Evolutionary conservation across 108 stramenopile genomes (phyloP), one percentile per base, ranked within the genome.

Genomic region (Cylindrotheca closterium): DNA sequence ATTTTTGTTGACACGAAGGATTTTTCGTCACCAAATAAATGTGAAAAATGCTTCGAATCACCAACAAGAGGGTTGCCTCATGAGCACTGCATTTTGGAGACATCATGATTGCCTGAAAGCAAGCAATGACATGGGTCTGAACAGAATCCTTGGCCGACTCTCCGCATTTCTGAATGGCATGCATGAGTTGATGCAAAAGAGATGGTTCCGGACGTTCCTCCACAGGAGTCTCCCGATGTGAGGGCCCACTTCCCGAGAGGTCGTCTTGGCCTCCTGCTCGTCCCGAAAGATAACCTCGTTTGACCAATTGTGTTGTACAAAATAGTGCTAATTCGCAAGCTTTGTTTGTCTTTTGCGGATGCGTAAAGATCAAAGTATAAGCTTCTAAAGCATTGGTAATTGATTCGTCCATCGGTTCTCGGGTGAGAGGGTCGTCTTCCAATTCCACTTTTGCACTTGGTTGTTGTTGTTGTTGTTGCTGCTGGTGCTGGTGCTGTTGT

Each of bases 41-140:
- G 73, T 98, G 97, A 70, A 97, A 98, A 51, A 90, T 88, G 19
- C 92, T 71, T 48, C 96, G 70, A 32, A 99, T 87, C 10, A 93
- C 89, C 26, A 85, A 68, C 30, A 99, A 78, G 81, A 99, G 91
- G 52, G 81, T 70, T n/a, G 91, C 90, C 62, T 96, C 95, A 58
- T 97, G 99, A 7, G 96, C 85, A 3, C 85, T 81, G 51, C 90
- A 92, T 53, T 85, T 81, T 24, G 83, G 73, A 22, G 83, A 88
- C 1, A 83, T 88, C 81, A 92, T 80, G 47, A 92, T 64, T 3
- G 82, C 64, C 56, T 82, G 61, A 15, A 86, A 55, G 1, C 70
- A 63, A 46, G 83, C 81, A 25, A 83, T 60, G 60, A 88, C 79
- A 21, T 71, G 73, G 8, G 58, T 49, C 48, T 88, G 88, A 18